A percentile compares a stretch with the other conserved stretches of the same genome.
Evolutionary conservation across 1,284 basidiomycete genomes (phyloP).

Genomic region (Pyrrhoderma lamaoense): DNA sequence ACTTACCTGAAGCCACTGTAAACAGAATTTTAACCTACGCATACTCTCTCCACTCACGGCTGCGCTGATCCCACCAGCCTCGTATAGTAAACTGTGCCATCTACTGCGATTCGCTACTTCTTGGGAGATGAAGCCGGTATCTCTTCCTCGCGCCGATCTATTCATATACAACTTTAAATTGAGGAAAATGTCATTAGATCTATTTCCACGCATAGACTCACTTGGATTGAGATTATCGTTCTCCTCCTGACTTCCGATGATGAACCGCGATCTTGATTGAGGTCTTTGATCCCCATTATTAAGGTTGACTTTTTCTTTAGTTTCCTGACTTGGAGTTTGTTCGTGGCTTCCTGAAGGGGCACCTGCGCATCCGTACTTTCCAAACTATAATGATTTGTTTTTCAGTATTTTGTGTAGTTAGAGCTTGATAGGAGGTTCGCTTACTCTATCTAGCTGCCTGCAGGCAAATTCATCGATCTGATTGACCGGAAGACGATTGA

Average conservation of each 20-base stretch:
- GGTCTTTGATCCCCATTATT: not conserved
- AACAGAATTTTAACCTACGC: slow-evolving; percentile 78
- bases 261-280: slow-evolving; percentile 3
- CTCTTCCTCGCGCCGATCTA: not conserved
- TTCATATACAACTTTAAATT: not conserved
- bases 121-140: slow-evolving; percentile 18
- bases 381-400: too few relatives aligned
- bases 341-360: slow-evolving; percentile 18
- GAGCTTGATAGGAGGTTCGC: slow-evolving; percentile 26
- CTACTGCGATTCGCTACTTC: slow-evolving; percentile 58
- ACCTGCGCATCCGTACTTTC: slow-evolving; percentile 19
- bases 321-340: slow-evolving; percentile 7
- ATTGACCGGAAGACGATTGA: slow-evolving; percentile 67
- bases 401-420: too few relatives aligned
- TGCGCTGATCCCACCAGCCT: slow-evolving; percentile 85
- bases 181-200: not conserved
- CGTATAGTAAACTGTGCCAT: slow-evolving; percentile 79
- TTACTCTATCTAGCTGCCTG: slow-evolving; percentile 72
- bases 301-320: not conserved
- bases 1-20: slow-evolving; percentile 81
- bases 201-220: not conserved
- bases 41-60: slow-evolving; percentile 88
- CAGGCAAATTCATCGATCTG: slow-evolving; percentile 87
- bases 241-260: slow-evolving; percentile 2
- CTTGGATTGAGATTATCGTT: not conserved